phyloP scores from a whole-genome alignment of 139 green algal species.

The Picochlorum sp. region DNA sequence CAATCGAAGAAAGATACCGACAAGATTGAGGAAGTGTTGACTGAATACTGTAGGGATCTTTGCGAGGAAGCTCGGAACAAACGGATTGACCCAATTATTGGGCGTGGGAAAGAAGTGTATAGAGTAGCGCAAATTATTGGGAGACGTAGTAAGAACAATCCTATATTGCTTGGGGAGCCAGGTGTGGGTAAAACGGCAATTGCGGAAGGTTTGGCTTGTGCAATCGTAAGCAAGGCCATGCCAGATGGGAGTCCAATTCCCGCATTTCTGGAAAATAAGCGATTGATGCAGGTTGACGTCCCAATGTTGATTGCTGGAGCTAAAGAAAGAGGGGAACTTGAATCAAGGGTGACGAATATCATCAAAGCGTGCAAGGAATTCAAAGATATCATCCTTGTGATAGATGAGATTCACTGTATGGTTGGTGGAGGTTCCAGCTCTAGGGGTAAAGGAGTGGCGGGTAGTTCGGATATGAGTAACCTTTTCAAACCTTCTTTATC shows the following conservation, averaged over 20 bases:
- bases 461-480: conserved; percentile 90
- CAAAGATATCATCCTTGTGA: conserved; percentile 88
- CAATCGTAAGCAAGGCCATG: conserved; percentile 47
- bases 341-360: conserved; percentile 83
- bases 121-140: conserved; percentile 89
- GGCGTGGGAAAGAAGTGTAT: conserved; percentile 73
- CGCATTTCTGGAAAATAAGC: conserved; percentile 73
- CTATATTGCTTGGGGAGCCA: conserved; percentile 94
- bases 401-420: conserved; percentile 90
- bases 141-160: conserved; percentile 84
- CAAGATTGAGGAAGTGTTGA: conserved; percentile 46
- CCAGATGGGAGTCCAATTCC: conserved; percentile 60
- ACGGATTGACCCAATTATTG: conserved; percentile 88
- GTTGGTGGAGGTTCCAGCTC: conserved; percentile 72
- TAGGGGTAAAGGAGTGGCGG: conserved; percentile 38
- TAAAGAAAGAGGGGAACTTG: conserved; percentile 94
- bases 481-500: conserved; percentile 89
- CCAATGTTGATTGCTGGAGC: conserved; percentile 79
- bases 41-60: conserved; percentile 86
- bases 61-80: conserved; percentile 52
- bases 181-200: conserved; percentile 86
- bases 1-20: not conserved
- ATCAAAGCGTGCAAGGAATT: conserved; percentile 59
- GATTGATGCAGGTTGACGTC: conserved; percentile 89
- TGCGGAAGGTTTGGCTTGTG: conserved; percentile 78